A percentile compares a stretch with the other conserved stretches of the same genome.
phyloP scores from a whole-genome alignment of 1,284 basidiomycete genomes.

The Exobasidium rhododendri region DNA sequence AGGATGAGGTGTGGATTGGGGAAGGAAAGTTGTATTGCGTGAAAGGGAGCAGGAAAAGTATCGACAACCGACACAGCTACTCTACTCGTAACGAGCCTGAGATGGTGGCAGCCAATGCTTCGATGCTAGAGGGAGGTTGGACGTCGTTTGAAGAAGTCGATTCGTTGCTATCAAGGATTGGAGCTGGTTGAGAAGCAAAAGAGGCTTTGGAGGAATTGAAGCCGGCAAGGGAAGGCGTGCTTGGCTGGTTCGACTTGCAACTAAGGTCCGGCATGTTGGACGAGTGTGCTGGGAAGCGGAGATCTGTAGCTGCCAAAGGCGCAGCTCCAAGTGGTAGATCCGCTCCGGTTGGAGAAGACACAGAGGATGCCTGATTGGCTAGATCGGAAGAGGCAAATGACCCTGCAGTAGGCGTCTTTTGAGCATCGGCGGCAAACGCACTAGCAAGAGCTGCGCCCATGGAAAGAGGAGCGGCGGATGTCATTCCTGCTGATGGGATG shows the following conservation, averaged over 20 bases:
- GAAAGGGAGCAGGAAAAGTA: conserved; percentile 3
- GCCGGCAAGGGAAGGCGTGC: neutral
- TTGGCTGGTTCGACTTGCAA: conserved; percentile 4
- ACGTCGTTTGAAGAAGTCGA: neutral
- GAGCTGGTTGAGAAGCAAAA: neutral
- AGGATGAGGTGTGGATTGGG: neutral
- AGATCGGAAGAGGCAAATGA: neutral
- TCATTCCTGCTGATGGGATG: neutral
- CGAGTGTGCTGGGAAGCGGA: neutral
- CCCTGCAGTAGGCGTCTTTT: conserved; percentile 4
- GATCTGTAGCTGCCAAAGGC: conserved; percentile 9
- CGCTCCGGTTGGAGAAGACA: no score
- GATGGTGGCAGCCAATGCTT: conserved; percentile 4
- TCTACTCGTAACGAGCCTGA: neutral
- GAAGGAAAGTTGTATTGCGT: neutral
- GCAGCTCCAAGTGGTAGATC: conserved; percentile 17
- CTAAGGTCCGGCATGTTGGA: conserved; percentile 9
- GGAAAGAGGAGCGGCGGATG: neutral
- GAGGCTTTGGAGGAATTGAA: neutral
- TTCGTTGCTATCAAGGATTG: neutral
- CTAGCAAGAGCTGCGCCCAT: conserved; percentile 1
- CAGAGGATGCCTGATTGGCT: neutral
- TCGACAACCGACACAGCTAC: neutral
- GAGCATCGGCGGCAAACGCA: neutral
- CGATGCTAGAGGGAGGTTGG: conserved; percentile 8